These are phyloP conservation scores for Ichthyophonus hoferi DNA, from an alignment of 208 protist genomes.

Conservation along the genomic window DNA sequence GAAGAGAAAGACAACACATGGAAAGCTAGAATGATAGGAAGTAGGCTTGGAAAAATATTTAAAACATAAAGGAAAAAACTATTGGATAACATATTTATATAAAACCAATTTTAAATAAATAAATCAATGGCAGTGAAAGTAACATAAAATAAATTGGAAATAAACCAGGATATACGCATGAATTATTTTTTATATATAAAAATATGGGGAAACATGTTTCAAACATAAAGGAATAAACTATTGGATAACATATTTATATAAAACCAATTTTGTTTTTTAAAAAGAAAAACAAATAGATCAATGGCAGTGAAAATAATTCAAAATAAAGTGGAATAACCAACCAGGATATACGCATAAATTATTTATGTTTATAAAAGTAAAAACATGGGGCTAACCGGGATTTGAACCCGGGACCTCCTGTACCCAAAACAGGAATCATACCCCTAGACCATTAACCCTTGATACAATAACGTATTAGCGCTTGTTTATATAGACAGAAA, in stretches of 20 bases:
- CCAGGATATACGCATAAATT: too few relatives aligned
- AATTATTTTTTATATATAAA: too few relatives aligned
- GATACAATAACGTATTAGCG: too few relatives aligned
- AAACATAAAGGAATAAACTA: not conserved
- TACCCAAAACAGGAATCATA: constrained; percentile 2
- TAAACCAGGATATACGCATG: too few relatives aligned
- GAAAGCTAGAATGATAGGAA: too few relatives aligned
- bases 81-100: not conserved
- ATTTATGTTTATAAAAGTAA: too few relatives aligned
- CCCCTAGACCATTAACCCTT: not conserved
- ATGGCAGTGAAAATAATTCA: not conserved
- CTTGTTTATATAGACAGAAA: too few relatives aligned
- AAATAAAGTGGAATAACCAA: not conserved
- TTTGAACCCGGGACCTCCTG: not conserved
- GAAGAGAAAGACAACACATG: too few relatives aligned
- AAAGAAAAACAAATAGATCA: not conserved
- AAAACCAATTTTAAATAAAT: not conserved
- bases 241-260: not conserved
- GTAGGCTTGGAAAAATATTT: too few relatives aligned
- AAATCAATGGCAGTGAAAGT: not conserved
- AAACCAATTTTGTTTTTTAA: not conserved
- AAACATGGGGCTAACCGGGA: not conserved
- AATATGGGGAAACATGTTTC: not conserved
- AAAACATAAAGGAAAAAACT: not conserved
- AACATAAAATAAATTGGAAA: not conserved